phyloP scores from a whole-genome alignment of 2,329 filamentous ascomycete species.

The Ophiostoma pallidulum region DNA sequence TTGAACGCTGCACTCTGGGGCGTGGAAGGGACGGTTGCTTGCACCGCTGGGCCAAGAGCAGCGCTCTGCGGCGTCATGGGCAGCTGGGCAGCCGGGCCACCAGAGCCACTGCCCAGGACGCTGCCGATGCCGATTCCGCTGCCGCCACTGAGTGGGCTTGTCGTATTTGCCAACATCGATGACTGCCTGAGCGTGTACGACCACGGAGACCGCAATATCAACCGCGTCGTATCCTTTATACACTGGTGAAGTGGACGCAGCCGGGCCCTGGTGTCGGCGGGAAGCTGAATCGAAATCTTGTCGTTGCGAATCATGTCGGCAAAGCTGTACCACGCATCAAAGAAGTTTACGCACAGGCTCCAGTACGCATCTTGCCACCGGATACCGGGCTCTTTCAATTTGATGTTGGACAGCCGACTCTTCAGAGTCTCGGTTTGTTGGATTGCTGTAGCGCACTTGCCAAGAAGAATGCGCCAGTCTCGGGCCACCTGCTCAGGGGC shows the following conservation, averaged over 20 bases:
- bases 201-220: conserved; percentile 57
- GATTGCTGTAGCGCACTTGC: conserved; percentile 60
- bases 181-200: conserved; percentile 31
- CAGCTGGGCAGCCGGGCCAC: conserved; percentile 29
- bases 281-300: conserved; percentile 43
- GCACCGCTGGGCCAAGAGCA: conserved; percentile 78
- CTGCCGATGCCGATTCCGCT: conserved; percentile 2
- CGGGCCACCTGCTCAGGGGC: conserved; percentile 51
- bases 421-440: conserved; percentile 66
- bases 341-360: conserved; percentile 65
- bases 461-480: conserved; percentile 61
- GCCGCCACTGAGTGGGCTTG: conserved; percentile 22
- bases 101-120: conserved; percentile 2
- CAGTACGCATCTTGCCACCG: conserved; percentile 54
- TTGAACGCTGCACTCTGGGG: conserved; percentile 50
- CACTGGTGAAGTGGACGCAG: conserved; percentile 74
- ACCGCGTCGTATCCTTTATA: conserved; percentile 68
- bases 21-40: conserved; percentile 75
- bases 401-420: conserved; percentile 64
- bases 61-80: conserved; percentile 86
- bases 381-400: conserved; percentile 72
- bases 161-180: conserved; percentile 24
- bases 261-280: conserved; percentile 59
- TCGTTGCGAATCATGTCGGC: conserved; percentile 49
- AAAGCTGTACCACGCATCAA: conserved; percentile 60